Percentiles rank a stretch among this genome's conserved stretches.
phyloP scores from a whole-genome alignment of 1,284 basidiomycete genomes.

The Malassezia arunalokei region DNA sequence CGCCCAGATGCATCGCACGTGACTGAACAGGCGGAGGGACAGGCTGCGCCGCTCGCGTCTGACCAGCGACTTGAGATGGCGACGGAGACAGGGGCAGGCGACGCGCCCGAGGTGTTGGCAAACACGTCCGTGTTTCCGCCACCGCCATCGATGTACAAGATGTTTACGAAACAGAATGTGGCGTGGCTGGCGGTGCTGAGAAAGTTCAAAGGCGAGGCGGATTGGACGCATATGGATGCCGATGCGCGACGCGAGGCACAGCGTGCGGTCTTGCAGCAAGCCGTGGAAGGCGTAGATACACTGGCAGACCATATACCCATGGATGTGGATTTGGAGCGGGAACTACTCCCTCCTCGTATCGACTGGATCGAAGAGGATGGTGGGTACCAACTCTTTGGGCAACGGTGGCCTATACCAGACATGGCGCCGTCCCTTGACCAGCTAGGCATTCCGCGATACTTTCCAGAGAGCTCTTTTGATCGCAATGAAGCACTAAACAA shows the following conservation, averaged over 20 bases:
- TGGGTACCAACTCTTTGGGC: constrained; percentile 37
- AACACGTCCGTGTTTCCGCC: constrained; percentile 37
- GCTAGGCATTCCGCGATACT: constrained; percentile 30
- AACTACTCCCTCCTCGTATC: constrained; percentile 26
- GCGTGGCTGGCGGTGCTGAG: constrained; percentile 21
- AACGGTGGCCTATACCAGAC: constrained; percentile 39
- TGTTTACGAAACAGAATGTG: constrained; percentile 27
- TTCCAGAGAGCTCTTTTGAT: not conserved
- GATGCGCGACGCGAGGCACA: not conserved
- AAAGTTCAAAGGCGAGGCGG: not conserved
- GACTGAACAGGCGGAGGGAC: not conserved
- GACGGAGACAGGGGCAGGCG: not conserved
- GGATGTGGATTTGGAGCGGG: constrained; percentile 25
- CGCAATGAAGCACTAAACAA: constrained; percentile 19
- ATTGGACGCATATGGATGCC: not conserved
- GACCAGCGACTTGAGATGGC: no score
- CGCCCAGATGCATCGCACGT: not conserved
- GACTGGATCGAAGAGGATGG: constrained; percentile 44
- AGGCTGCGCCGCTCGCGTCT: no score
- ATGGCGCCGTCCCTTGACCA: constrained; percentile 27
- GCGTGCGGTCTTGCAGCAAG: not conserved
- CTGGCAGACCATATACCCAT: constrained; percentile 8
- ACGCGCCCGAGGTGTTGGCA: constrained; percentile 3
- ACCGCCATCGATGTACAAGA: constrained; percentile 26
- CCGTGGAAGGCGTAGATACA: not conserved